Conservation (phyloP, 2,329 filamentous ascomycete species). For the Venturia effusa region DNA sequence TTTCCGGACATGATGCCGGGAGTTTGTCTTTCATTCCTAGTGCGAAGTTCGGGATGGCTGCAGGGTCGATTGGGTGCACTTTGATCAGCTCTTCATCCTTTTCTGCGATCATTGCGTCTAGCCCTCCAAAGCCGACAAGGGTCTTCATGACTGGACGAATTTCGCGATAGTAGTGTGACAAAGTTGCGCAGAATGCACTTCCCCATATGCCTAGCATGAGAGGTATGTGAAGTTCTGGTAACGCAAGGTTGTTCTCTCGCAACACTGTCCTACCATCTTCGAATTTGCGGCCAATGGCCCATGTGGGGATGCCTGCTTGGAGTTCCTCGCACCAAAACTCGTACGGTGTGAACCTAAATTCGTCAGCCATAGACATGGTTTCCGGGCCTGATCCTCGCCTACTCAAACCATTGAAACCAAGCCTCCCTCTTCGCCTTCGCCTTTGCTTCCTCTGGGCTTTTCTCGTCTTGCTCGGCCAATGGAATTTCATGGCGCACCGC, state of each 20-base stretch:
- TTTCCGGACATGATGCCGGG: slow-evolving; percentile 63
- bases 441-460: slow-evolving; percentile 23
- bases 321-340: slow-evolving; percentile 95
- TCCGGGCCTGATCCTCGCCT: slow-evolving; percentile 25
- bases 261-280: slow-evolving; percentile 56
- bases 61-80: slow-evolving; percentile 89
- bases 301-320: slow-evolving; percentile 83
- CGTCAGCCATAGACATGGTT: neutral
- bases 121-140: slow-evolving; percentile 60
- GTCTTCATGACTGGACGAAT: slow-evolving; percentile 71
- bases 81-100: slow-evolving; percentile 78
- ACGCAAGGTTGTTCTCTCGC: slow-evolving; percentile 52
- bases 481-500: slow-evolving; percentile 94
- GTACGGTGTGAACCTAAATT: slow-evolving; percentile 55
- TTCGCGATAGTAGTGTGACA: slow-evolving; percentile 94
- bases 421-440: slow-evolving; percentile 49
- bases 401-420: slow-evolving; percentile 98
- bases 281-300: slow-evolving; percentile 81
- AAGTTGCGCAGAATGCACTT: slow-evolving; percentile 87
- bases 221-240: slow-evolving; percentile 77
- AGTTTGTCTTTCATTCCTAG: slow-evolving; percentile 69
- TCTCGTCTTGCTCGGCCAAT: slow-evolving; percentile 37
- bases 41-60: slow-evolving; percentile 79
- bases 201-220: slow-evolving; percentile 91
- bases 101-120: slow-evolving; percentile 75